Evolutionary conservation across 2,329 filamentous ascomycete species (phyloP).

Genomic region (Penicillium sp.): DNA sequence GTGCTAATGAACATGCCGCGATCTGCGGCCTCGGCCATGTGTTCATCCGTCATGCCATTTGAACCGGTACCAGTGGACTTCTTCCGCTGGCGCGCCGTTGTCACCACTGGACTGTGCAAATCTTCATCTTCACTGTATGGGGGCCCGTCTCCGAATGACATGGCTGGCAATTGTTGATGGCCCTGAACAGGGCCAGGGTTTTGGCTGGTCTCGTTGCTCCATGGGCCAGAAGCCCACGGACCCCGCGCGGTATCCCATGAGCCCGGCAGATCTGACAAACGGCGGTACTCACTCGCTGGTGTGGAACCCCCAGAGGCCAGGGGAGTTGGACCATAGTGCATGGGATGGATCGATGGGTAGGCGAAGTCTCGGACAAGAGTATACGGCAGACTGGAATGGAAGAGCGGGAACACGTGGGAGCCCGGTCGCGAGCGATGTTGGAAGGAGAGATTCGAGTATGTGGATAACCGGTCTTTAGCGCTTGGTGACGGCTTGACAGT

Average conservation of each 20-base stretch:
- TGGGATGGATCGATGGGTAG: constrained; percentile 75
- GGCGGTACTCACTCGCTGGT: constrained; percentile 74
- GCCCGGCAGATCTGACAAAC: constrained; percentile 75
- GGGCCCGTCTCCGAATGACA: constrained; percentile 82
- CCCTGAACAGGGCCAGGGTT: constrained; percentile 30
- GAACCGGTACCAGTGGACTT: constrained; percentile 56
- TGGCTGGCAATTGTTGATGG: constrained; percentile 74
- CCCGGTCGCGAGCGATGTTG: constrained; percentile 69
- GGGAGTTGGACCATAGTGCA: constrained; percentile 91
- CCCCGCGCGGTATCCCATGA: constrained; percentile 70
- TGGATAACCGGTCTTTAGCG: constrained; percentile 78
- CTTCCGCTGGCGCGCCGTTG: constrained; percentile 80
- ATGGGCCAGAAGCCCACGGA: constrained; percentile 56
- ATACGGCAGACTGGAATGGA: constrained; percentile 82
- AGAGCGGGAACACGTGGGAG: constrained; percentile 79
- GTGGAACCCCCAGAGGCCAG: constrained; percentile 79
- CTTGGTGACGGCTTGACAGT: constrained; percentile 69
- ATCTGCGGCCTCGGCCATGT: constrained; percentile 41
- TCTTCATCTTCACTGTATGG: constrained; percentile 97
- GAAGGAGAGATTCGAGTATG: constrained; percentile 72
- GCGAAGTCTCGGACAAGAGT: constrained; percentile 95
- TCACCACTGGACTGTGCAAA: constrained; percentile 82
- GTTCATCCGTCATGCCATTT: constrained; percentile 42
- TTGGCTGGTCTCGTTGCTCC: constrained; percentile 48
- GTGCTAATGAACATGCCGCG: constrained; percentile 67